Base-by-base conservation (phyloP, 805 yeast species). In the Scheffersomyces ergatensis region DNA sequence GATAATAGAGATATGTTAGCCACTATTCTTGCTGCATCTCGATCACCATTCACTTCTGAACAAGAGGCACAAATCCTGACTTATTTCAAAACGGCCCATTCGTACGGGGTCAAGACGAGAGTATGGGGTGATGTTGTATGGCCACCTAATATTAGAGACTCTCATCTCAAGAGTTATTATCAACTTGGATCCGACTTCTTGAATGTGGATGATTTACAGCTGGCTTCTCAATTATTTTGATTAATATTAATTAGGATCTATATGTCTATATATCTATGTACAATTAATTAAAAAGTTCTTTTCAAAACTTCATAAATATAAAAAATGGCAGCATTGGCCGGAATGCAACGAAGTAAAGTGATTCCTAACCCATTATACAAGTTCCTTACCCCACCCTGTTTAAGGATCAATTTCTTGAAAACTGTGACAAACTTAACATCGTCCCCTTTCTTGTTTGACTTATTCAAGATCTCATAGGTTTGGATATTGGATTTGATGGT, bases 401-500 rank as follows among this genome's bases (percentile, higher is more conserved):
- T 51, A 19, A 47, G 34, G 13, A 49, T 33, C n/a, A 51, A 25
- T 4, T 17, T n/a, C 25, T 34, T 43, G 6, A 42, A 45, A 9
- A 42, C 39, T 17, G 43, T 23, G 29, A 38, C 37, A 18, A 43
- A 41, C 5, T 29, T 15, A 27, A 18, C 34, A 19, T 13, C 19
- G 9, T 34, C 36, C 20, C 37, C 24, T 8, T 37, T 19, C 2
- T 33, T 32, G 9, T 21, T 21, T 15, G 23, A 33, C 14, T 40
- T 35, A 14, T 52, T 43, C 12, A 60, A 50, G 3, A 66, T 50
- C 33, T 63, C 70, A 33, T 63, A 70, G 0, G 89, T 83, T 65
- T 92, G 98, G 67, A 89, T 82, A 38, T 85, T 79, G 3, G 92
- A 83, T 64, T 92, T 92, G 42, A 92, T 75, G 1, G 97, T 89